Evolutionary conservation across 768 basidiomycete genomes (phyloP).

Genomic region (Mycena amicta): DNA sequence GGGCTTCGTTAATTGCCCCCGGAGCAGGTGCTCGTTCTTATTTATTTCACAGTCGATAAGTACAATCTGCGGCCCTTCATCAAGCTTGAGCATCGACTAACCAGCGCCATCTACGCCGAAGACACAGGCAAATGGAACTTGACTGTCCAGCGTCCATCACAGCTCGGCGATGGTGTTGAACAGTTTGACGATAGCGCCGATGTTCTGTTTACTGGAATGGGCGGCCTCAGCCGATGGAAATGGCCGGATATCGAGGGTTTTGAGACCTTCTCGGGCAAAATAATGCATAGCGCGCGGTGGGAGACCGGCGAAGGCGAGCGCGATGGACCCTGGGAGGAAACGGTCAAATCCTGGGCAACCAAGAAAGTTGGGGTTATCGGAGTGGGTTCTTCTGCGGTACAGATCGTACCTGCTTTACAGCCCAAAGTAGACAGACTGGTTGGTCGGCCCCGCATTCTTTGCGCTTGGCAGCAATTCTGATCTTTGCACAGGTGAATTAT

Average conservation of each 20-base stretch:
- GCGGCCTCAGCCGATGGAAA: constrained; percentile 57
- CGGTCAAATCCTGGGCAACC: constrained; percentile 49
- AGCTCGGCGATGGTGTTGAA: constrained; percentile 39
- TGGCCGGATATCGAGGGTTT: constrained; percentile 71
- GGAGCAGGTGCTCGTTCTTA: not conserved
- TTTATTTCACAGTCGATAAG: constrained; percentile 43
- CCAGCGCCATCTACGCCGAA: constrained; percentile 53
- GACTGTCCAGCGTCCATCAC: constrained; percentile 41
- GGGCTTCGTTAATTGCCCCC: not conserved
- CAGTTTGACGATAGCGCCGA: constrained; percentile 58
- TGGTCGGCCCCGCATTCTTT: not conserved
- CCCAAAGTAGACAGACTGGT: constrained; percentile 49
- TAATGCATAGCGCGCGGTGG: constrained; percentile 70
- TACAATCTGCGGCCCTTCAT: constrained; percentile 57
- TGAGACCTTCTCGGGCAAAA: constrained; percentile 54
- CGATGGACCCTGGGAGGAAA: constrained; percentile 43
- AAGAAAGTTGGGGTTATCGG: constrained; percentile 63
- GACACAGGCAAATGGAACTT: constrained; percentile 58
- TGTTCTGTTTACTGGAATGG: constrained; percentile 58
- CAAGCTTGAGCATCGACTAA: constrained; percentile 57
- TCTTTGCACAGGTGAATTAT: constrained; percentile 39
- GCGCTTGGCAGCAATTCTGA: not conserved
- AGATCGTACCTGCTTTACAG: constrained; percentile 61
- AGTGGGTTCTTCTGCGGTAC: constrained; percentile 65
- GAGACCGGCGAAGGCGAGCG: constrained; percentile 39